These are phyloP conservation scores for Penicillium taxi DNA, from an alignment of 495 filamentous ascomycete genomes.

Conservation along the genomic window DNA sequence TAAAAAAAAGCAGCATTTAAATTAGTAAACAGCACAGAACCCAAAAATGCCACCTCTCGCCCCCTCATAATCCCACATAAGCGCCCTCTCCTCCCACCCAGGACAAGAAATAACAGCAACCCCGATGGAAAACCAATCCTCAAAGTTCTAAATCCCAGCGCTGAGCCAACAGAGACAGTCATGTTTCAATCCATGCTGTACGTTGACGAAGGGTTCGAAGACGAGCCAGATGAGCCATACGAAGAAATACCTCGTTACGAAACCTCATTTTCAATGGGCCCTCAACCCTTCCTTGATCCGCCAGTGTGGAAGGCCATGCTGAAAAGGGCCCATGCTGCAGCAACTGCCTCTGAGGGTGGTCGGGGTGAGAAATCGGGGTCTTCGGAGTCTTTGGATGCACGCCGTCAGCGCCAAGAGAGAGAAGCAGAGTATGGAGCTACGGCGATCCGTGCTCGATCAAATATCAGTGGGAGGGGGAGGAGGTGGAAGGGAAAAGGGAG, in stretches of 20 bases:
- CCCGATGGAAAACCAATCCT: not conserved
- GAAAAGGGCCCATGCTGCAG: constrained; percentile 5
- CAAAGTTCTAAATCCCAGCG: constrained; percentile 19
- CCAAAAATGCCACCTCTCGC: constrained; percentile 5
- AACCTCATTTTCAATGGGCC: constrained; percentile 11
- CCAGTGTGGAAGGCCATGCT: constrained; percentile 18
- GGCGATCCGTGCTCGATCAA: constrained; percentile 26
- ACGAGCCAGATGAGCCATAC: not conserved
- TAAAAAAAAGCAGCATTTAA: no score
- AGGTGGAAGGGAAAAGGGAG: constrained; percentile 8
- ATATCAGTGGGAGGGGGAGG: constrained; percentile 16
- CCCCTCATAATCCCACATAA: constrained; percentile 15
- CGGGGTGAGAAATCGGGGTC: not conserved
- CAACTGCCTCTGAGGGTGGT: constrained; percentile 5
- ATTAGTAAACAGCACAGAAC: not conserved
- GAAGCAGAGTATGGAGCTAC: constrained; percentile 28
- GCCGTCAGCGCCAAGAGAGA: constrained; percentile 11
- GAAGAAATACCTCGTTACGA: no score
- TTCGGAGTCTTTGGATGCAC: constrained; percentile 13
- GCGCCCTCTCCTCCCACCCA: constrained; percentile 7
- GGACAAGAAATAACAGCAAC: not conserved
- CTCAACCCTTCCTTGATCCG: constrained; percentile 23
- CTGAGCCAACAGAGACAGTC: constrained; percentile 12
- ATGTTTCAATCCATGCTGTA: constrained; percentile 8
- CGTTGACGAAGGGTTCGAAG: not conserved